Conservation (phyloP, 495 filamentous ascomycete genomes). For the Aspergillus cavernicola region DNA sequence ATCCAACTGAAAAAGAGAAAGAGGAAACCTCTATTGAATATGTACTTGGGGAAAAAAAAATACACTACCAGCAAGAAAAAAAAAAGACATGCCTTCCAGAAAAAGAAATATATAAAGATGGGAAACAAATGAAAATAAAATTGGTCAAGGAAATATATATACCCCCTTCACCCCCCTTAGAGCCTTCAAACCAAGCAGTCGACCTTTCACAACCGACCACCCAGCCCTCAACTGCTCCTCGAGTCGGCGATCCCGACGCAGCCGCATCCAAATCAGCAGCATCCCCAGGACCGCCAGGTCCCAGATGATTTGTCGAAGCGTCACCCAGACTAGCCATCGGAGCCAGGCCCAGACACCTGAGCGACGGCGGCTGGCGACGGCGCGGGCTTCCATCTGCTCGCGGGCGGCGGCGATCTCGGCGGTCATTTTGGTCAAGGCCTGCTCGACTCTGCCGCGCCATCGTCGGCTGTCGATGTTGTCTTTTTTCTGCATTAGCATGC, state of each 20-base stretch:
- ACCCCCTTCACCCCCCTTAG: conserved; percentile 23
- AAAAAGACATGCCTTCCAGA: no score
- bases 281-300: conserved; percentile 67
- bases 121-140: conserved; percentile 3
- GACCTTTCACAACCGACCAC: conserved; percentile 57
- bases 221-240: conserved; percentile 71
- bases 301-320: conserved; percentile 68
- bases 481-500: conserved; percentile 14
- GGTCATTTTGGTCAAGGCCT: conserved; percentile 83
- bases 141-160: conserved; percentile 24
- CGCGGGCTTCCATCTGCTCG: conserved; percentile 75
- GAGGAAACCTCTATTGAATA: conserved; percentile 3
- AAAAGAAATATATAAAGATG: no score
- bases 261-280: conserved; percentile 74
- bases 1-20: conserved; percentile 7
- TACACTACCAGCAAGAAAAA: no score
- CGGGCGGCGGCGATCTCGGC: conserved; percentile 90
- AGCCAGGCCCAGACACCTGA: conserved; percentile 64
- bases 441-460: conserved; percentile 82
- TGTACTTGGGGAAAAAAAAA: no score
- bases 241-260: conserved; percentile 68
- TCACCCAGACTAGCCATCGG: conserved; percentile 64
- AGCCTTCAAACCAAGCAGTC: conserved; percentile 47
- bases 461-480: conserved; percentile 36
- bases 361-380: conserved; percentile 38